Evolutionary conservation across 371 early-diverging fungal genomes (phyloP), one percentile per base, ranked within the genome.

Genomic region (Thermomucor indicae-seudaticae): DNA sequence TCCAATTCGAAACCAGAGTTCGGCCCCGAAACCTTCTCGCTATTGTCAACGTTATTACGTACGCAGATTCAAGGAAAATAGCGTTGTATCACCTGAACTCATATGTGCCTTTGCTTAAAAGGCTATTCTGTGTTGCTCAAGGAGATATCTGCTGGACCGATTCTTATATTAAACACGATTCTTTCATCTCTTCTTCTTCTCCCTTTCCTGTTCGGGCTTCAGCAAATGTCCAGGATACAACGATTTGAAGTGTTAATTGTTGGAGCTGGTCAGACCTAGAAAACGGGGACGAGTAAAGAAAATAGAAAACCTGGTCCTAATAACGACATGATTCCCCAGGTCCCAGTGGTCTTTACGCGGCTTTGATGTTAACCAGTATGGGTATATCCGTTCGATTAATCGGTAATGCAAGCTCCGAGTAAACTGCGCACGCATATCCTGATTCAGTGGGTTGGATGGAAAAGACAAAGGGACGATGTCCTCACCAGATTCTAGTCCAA

Each of bases 231-330:
- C 28, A 47, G 35, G 44, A 42, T 22, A 17, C 47, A 44, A 24
- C 54, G 62, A 39, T 59, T 57, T 12, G 71, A 70, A 30, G 60
- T 70, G 10, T 55, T 70, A 31, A 67, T 70, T 51, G 51, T 64
- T 45, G 71, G 71, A 47, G 64, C 67, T 44, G 71, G 71, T 70
- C 62, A 25, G 27, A 8, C n/a, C 22, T 14, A 54, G 6, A 45
- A 12, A 23, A 8, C 19, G 30, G 29, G 39, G 22, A 23, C 1
- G 40, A 3, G 37, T 23, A 23, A 22, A 20, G 14, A 35, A 17
- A 29, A 32, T 17, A 34, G 3, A n/a, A 12, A 24, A 24, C n/a
- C 28, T 16, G 49, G 0, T 19, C 12, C 25, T 43, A 35, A 48
- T 23, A 20, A 23, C 24, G 12, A 20, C 8, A 11, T n/a, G n/a